These are phyloP conservation scores for Neohortaea acidophila DNA, from an alignment of 495 filamentous ascomycete genomes.

Conservation along the genomic window DNA sequence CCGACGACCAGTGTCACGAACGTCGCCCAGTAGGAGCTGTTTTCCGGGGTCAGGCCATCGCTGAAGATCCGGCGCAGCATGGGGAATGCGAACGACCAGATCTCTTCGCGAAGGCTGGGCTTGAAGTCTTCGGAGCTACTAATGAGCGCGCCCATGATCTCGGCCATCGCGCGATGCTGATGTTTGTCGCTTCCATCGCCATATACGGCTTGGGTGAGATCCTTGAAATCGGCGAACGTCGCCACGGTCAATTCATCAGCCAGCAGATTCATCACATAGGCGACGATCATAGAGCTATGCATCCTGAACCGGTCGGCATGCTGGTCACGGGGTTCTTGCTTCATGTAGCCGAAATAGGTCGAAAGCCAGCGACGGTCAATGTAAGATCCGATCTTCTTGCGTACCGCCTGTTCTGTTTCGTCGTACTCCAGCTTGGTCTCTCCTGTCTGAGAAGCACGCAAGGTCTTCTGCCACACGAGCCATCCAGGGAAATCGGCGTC, in stretches of 20 bases:
- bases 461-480: conserved; percentile 85
- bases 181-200: conserved; percentile 95
- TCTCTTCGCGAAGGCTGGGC: conserved; percentile 47
- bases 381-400: conserved; percentile 65
- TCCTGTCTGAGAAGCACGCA: conserved; percentile 60
- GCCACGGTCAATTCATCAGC: conserved; percentile 55
- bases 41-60: conserved; percentile 87
- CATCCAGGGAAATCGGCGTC: conserved; percentile 89
- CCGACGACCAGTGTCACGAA: conserved; percentile 77
- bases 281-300: conserved; percentile 67
- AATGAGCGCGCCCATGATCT: conserved; percentile 79
- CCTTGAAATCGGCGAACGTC: conserved; percentile 76
- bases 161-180: conserved; percentile 87
- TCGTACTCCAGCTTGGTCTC: conserved; percentile 66
- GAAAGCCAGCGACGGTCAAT: conserved; percentile 75
- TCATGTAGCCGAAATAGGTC: conserved; percentile 79
- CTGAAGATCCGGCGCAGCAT: conserved; percentile 72
- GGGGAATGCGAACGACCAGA: conserved; percentile 85
- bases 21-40: conserved; percentile 82
- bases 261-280: conserved; percentile 79
- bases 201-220: conserved; percentile 55
- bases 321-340: conserved; percentile 86
- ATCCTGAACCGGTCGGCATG: conserved; percentile 76
- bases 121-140: conserved; percentile 57
- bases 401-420: conserved; percentile 56